Conservation (phyloP, 768 basidiomycete genomes). For the Rhizopogon vesiculosus region DNA sequence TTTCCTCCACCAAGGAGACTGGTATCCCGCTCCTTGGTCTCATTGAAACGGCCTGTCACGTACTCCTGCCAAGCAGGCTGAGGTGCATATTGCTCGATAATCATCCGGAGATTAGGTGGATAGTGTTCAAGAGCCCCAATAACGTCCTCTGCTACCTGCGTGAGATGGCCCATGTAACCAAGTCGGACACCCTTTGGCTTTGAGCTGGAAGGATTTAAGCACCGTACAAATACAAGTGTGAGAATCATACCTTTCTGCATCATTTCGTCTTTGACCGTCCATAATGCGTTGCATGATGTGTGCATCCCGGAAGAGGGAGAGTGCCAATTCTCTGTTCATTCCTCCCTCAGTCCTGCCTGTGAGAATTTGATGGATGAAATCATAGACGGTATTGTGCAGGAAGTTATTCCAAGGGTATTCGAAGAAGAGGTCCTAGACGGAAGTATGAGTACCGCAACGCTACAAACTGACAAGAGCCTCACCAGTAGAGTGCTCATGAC, state of each 20-base stretch:
- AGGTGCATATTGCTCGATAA: conserved; percentile 65
- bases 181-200: conserved; percentile 77
- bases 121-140: conserved; percentile 86
- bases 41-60: conserved; percentile 77
- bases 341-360: conserved; percentile 83
- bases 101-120: conserved; percentile 68
- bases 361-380: conserved; percentile 91
- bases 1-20: conserved; percentile 84
- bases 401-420: conserved; percentile 98
- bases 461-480: conserved; percentile 23
- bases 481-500: conserved; percentile 78
- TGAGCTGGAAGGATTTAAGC: conserved; percentile 33
- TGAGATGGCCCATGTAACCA: conserved; percentile 97
- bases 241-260: conserved; percentile 59
- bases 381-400: conserved; percentile 93
- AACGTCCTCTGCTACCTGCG: conserved; percentile 92
- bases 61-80: conserved; percentile 87
- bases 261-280: conserved; percentile 79
- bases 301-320: conserved; percentile 85
- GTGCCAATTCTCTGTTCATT: conserved; percentile 77
- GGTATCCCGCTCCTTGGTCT: conserved; percentile 80
- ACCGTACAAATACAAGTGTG: conserved; percentile 2
- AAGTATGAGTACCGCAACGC: conserved; percentile 1
- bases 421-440: conserved; percentile 82
- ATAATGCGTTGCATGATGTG: conserved; percentile 81